Percentiles rank a stretch among this genome's conserved stretches.
phyloP scores from a whole-genome alignment of 2,329 filamentous ascomycete species.

The Colletotrichum sp. region DNA sequence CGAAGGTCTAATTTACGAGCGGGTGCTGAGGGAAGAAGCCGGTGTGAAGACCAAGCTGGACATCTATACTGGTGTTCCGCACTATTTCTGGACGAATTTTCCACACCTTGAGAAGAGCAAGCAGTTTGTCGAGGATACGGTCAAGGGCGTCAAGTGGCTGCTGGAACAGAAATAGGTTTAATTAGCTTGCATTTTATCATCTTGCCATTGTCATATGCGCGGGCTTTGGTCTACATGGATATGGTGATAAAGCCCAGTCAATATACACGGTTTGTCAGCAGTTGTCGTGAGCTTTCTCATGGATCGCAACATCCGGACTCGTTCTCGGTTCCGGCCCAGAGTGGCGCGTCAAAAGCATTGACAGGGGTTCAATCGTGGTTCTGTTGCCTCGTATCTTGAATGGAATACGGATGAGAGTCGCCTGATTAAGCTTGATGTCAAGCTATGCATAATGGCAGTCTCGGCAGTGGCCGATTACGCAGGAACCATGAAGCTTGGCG shows the following conservation, averaged over 20 bases:
- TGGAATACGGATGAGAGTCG: background rate
- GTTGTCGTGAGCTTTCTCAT: background rate
- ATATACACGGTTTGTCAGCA: background rate
- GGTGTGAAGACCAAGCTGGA: constrained; percentile 48
- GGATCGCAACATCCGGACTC: background rate
- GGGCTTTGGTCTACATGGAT: background rate
- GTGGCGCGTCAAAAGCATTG: background rate
- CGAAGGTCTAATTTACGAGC: constrained; percentile 58
- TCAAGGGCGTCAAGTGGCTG: constrained; percentile 9
- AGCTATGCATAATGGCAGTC: background rate
- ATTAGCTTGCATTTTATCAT: background rate
- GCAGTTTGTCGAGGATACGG: background rate
- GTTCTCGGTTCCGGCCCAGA: background rate
- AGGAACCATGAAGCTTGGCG: constrained; percentile 1
- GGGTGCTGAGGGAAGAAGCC: constrained; percentile 48
- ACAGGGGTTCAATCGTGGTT: background rate
- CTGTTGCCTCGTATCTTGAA: background rate
- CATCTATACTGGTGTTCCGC: constrained; percentile 14
- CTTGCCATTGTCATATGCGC: background rate
- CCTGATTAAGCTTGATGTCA: background rate
- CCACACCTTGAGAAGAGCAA: background rate
- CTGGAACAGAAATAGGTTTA: background rate
- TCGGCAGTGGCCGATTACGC: constrained; percentile 11
- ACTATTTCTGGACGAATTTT: constrained; percentile 16
- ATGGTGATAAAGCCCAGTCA: background rate